These are phyloP conservation scores for Nicotiana rustica DNA, from an alignment of 305 asterid genomes.

Conservation along the genomic window DNA sequence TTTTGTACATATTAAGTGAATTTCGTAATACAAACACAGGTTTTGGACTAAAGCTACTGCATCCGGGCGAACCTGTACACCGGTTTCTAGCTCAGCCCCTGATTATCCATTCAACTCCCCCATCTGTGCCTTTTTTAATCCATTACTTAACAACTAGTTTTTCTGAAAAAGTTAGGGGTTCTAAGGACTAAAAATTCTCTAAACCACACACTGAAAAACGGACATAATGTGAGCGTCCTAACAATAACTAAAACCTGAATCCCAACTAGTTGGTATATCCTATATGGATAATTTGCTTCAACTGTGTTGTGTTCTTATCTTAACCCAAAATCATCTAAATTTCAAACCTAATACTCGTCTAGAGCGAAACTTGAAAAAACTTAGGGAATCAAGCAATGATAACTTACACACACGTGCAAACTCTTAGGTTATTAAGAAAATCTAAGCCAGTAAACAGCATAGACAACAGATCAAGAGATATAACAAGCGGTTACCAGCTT, in stretches of 20 bases:
- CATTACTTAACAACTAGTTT: background rate
- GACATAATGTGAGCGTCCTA: background rate
- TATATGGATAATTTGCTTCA: background rate
- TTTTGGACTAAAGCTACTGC: too few species aligned
- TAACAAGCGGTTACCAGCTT: constrained; percentile 61
- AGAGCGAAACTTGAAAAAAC: background rate
- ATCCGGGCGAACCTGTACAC: too few species aligned
- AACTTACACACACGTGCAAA: background rate
- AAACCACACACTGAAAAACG: background rate
- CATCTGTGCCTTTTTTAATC: background rate
- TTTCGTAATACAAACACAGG: too few species aligned
- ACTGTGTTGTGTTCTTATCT: background rate
- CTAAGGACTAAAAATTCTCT: background rate
- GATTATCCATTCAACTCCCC: background rate
- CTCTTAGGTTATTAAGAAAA: background rate
- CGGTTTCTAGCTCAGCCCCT: too few species aligned
- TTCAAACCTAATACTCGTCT: background rate
- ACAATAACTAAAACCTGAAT: constrained; percentile 3
- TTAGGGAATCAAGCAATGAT: background rate
- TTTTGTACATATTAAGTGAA: too few species aligned
- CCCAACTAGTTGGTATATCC: background rate
- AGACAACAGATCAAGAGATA: background rate
- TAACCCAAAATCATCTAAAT: constrained; percentile 6
- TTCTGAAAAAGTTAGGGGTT: background rate
- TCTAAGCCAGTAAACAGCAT: constrained; percentile 30